These are phyloP conservation scores for Monosporascus sp. DNA, from an alignment of 2,329 filamentous ascomycete species.

Conservation along the genomic window DNA sequence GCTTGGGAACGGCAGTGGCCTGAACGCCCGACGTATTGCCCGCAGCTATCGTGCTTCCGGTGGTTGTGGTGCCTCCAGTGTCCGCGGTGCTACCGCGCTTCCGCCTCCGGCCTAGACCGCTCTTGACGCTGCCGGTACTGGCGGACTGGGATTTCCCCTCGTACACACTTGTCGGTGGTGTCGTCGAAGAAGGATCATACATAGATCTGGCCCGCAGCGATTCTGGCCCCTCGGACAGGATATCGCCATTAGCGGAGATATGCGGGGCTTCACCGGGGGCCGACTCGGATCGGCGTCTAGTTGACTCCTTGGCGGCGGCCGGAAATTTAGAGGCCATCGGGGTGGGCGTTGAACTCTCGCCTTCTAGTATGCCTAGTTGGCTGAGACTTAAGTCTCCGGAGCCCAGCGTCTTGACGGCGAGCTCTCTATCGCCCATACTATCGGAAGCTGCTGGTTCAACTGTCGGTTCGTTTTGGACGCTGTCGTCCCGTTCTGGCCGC, in stretches of 20 bases:
- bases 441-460: conserved; percentile 34
- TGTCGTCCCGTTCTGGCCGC: conserved; percentile 28
- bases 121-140: conserved; percentile 63
- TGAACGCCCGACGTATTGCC: conserved; percentile 66
- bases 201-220: conserved; percentile 43
- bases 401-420: conserved; percentile 83
- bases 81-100: conserved; percentile 80
- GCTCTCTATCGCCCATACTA: conserved; percentile 56
- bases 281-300: conserved; percentile 50
- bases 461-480: conserved; percentile 40
- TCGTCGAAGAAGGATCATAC: conserved; percentile 45
- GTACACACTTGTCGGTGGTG: conserved; percentile 62
- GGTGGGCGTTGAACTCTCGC: conserved; percentile 48
- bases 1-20: conserved; percentile 60
- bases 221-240: conserved; percentile 31
- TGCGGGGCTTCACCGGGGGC: conserved; percentile 45
- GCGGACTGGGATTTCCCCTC: conserved; percentile 59
- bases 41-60: conserved; percentile 64
- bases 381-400: conserved; percentile 84
- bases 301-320: conserved; percentile 38
- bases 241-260: conserved; percentile 27
- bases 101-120: conserved; percentile 55
- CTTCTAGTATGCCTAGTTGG: conserved; percentile 73
- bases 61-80: conserved; percentile 49
- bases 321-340: conserved; percentile 52